Percentiles rank a stretch among this genome's conserved stretches.
Conservation (phyloP, 176 grass and related monocot genomes). For the Pontederia crassipes region DNA sequence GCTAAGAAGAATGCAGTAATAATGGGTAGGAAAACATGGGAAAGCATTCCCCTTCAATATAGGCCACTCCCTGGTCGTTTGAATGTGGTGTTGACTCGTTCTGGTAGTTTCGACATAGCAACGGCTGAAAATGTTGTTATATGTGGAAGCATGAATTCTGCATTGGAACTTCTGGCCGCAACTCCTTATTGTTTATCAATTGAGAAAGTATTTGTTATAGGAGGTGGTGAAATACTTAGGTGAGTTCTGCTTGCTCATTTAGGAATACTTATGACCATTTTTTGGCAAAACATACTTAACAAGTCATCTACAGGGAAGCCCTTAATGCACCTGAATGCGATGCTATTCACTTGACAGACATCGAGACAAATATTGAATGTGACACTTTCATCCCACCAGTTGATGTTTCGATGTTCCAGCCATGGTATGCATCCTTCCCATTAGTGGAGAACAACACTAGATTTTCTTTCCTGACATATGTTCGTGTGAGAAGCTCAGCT, state of each 20-base stretch:
- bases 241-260: conserved; percentile 23
- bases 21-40: conserved; percentile 93
- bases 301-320: conserved; percentile 40
- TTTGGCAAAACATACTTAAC: background rate
- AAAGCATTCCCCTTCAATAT: conserved; percentile 47
- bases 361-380: conserved; percentile 43
- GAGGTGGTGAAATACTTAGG: conserved; percentile 65
- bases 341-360: conserved; percentile 75
- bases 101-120: conserved; percentile 66
- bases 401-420: conserved; percentile 51
- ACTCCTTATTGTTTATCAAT: conserved; percentile 68
- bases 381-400: conserved; percentile 65
- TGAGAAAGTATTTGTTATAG: conserved; percentile 78
- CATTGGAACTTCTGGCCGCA: conserved; percentile 50
- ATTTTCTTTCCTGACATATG: conserved; percentile 66
- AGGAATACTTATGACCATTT: background rate
- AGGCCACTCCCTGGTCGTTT: conserved; percentile 69
- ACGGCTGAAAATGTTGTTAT: conserved; percentile 60
- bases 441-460: conserved; percentile 54
- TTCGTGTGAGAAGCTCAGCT: conserved; percentile 37
- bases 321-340: conserved; percentile 67
- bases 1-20: conserved; percentile 78
- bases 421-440: conserved; percentile 81
- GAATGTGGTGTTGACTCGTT: conserved; percentile 73
- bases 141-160: conserved; percentile 61